Conservation (phyloP, 805 yeast species). For the Kazachstania bromeliacearum region DNA sequence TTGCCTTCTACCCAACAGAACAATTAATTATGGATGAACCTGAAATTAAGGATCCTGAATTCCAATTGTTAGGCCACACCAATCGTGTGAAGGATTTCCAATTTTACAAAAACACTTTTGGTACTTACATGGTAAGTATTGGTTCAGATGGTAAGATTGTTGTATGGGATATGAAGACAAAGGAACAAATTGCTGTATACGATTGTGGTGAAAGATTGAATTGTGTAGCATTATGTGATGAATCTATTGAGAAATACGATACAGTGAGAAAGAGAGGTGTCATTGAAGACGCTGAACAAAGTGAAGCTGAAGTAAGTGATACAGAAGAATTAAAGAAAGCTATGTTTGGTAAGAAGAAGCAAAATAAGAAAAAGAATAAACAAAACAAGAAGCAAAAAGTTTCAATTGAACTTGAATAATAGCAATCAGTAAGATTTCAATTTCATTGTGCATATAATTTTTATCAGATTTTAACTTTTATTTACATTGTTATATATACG, state of each 20-base stretch:
- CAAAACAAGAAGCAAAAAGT: constrained; percentile 37
- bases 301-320: constrained; percentile 63
- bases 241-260: constrained; percentile 61
- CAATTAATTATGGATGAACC: constrained; percentile 24
- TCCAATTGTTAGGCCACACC: constrained; percentile 69
- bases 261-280: constrained; percentile 57
- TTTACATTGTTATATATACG: too few relatives aligned
- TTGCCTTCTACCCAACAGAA: constrained; percentile 45
- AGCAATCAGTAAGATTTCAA: too few relatives aligned
- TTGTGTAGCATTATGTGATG: constrained; percentile 71
- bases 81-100: constrained; percentile 75
- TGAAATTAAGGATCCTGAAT: constrained; percentile 36
- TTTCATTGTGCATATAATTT: too few relatives aligned
- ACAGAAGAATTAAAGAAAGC: constrained; percentile 55
- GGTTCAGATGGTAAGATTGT: constrained; percentile 92
- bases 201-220: constrained; percentile 86
- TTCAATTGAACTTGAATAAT: constrained; percentile 49
- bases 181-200: constrained; percentile 83
- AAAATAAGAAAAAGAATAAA: constrained; percentile 34
- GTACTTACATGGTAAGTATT: constrained; percentile 56
- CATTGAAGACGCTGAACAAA: constrained; percentile 44
- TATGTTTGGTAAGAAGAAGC: constrained; percentile 41
- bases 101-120: constrained; percentile 36
- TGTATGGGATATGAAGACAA: constrained; percentile 65
- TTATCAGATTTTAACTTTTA: too few relatives aligned